Evolutionary conservation across 2,329 filamentous ascomycete species (phyloP).

Genomic region (Phialocephala sp.): DNA sequence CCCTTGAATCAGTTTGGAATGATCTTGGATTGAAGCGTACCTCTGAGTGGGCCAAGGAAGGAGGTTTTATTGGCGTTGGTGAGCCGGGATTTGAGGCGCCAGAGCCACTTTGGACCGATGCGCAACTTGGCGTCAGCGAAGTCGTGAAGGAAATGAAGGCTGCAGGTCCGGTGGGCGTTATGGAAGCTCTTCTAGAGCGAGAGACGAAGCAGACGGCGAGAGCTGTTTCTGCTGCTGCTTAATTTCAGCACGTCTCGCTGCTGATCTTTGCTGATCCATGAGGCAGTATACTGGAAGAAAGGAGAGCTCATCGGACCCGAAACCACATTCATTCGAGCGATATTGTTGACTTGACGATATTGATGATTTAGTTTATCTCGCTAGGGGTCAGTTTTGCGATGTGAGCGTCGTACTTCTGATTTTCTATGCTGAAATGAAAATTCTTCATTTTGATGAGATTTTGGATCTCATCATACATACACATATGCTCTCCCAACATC

Average conservation of each 20-base stretch:
- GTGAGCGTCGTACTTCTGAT: not conserved
- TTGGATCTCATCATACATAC: not conserved
- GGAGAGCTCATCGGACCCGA: slow-evolving; percentile 43
- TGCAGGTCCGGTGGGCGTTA: slow-evolving; percentile 52
- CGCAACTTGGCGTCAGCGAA: slow-evolving; percentile 80
- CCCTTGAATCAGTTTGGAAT: slow-evolving; percentile 86
- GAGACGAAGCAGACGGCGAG: slow-evolving; percentile 49
- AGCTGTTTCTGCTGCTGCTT: slow-evolving; percentile 45
- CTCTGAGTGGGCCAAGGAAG: slow-evolving; percentile 86
- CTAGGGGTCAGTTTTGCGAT: slow-evolving; percentile 2
- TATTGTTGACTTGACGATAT: slow-evolving; percentile 5
- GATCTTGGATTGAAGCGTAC: slow-evolving; percentile 91
- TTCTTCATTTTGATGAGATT: slow-evolving; percentile 6
- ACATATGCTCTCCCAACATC: not conserved
- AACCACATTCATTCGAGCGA: slow-evolving; percentile 44
- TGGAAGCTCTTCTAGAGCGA: slow-evolving; percentile 64
- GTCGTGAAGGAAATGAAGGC: slow-evolving; percentile 65
- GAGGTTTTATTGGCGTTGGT: slow-evolving; percentile 94
- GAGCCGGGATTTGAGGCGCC: slow-evolving; percentile 64
- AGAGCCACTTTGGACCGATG: slow-evolving; percentile 87
- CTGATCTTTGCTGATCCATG: not conserved
- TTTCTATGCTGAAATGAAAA: not conserved
- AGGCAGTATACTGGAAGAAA: slow-evolving; percentile 14
- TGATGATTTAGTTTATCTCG: slow-evolving; percentile 11
- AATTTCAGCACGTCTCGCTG: slow-evolving; percentile 18